phyloP scores from a whole-genome alignment of 2,329 filamentous ascomycete species.

The Penicillium sp. region DNA sequence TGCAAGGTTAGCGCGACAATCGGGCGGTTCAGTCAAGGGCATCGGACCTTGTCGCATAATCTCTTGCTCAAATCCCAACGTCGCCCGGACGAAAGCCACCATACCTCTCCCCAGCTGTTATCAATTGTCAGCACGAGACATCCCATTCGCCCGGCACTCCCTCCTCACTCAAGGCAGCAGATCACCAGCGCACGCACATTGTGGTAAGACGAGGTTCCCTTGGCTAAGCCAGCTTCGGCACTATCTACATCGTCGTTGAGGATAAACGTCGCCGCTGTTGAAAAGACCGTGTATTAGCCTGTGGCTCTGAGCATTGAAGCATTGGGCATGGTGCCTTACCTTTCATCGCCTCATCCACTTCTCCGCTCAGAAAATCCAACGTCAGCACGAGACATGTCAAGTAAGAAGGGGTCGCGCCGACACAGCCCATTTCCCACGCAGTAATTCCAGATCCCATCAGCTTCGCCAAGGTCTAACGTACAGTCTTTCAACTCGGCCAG shows the following conservation, averaged over 20 bases:
- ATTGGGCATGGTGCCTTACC: constrained; percentile 32
- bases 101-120: constrained; percentile 73
- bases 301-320: constrained; percentile 1
- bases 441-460: neutral
- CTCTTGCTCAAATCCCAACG: constrained; percentile 88
- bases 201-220: constrained; percentile 84
- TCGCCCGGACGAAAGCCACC: constrained; percentile 79
- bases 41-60: constrained; percentile 72
- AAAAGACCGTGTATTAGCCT: constrained; percentile 15
- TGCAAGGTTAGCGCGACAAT: constrained; percentile 12
- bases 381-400: constrained; percentile 21
- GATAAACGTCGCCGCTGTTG: constrained; percentile 65
- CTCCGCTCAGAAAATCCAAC: constrained; percentile 3
- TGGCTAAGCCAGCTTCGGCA: constrained; percentile 71
- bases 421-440: neutral
- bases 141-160: neutral
- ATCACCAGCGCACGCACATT: constrained; percentile 50
- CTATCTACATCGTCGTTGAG: constrained; percentile 89
- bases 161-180: constrained; percentile 6
- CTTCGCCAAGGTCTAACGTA: constrained; percentile 27
- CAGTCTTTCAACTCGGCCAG: constrained; percentile 57
- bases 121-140: constrained; percentile 4
- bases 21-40: neutral
- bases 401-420: constrained; percentile 12
- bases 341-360: constrained; percentile 46